Percentiles rank a stretch among this genome's conserved stretches.
Conservation (phyloP, 169 alveolate species). For the Plasmodium sp. region DNA sequence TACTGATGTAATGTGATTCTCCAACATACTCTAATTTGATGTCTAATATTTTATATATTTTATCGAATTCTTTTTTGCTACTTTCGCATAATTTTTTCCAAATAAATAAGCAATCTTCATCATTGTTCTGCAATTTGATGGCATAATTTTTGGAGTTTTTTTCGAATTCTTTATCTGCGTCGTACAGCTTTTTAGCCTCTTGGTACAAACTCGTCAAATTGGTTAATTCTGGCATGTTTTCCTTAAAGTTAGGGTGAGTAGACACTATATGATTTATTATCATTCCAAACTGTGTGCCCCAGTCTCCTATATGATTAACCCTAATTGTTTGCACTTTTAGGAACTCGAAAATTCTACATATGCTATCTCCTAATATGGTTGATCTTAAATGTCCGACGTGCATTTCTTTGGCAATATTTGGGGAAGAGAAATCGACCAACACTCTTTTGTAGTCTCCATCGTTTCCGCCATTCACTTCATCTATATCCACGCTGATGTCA, state of each 20-base stretch:
- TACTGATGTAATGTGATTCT: constrained; percentile 95
- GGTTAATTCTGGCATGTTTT: constrained; percentile 92
- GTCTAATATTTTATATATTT: constrained; percentile 87
- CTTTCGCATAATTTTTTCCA: constrained; percentile 92
- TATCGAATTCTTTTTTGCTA: constrained; percentile 87
- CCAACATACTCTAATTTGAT: constrained; percentile 93
- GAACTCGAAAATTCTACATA: constrained; percentile 89
- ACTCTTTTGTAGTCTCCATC: constrained; percentile 5
- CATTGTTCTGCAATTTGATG: constrained; percentile 91
- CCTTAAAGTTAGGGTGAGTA: constrained; percentile 93
- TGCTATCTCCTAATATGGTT: constrained; percentile 97
- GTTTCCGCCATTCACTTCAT: constrained; percentile 17
- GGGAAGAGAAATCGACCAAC: constrained; percentile 98
- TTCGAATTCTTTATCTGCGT: constrained; percentile 90
- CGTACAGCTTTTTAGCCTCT: constrained; percentile 92
- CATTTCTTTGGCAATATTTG: constrained; percentile 99
- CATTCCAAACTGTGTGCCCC: constrained; percentile 99
- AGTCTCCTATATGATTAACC: constrained; percentile 98
- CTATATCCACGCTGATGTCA: constrained; percentile 51
- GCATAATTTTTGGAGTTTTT: constrained; percentile 87
- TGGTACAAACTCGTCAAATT: constrained; percentile 96
- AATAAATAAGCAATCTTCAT: constrained; percentile 85
- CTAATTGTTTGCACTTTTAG: constrained; percentile 89
- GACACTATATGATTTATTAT: constrained; percentile 91
- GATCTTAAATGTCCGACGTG: constrained; percentile 99